Evolutionary conservation across 176 grass and related monocot genomes (phyloP).

Genomic region (Melocanna baccifera): DNA sequence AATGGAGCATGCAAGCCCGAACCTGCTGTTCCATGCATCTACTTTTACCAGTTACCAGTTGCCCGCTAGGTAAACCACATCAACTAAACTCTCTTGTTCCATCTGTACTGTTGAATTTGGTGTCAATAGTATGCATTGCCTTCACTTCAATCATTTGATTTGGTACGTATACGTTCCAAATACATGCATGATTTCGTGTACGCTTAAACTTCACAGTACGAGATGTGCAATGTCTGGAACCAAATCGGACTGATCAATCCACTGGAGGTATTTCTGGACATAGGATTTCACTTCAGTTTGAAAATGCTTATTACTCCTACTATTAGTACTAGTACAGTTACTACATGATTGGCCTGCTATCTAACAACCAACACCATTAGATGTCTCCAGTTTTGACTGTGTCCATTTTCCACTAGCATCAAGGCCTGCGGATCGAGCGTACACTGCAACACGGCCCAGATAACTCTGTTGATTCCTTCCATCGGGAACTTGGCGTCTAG

Average conservation of each 20-base stretch:
- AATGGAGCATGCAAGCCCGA: not conserved
- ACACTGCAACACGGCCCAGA: constrained; percentile 6
- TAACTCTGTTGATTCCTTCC: not conserved
- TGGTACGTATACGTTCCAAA: not conserved
- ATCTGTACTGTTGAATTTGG: no score
- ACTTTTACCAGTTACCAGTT: not conserved
- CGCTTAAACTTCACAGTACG: no score
- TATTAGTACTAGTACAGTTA: not conserved
- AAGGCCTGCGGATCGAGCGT: not conserved
- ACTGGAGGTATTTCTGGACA: not conserved
- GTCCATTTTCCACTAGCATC: not conserved
- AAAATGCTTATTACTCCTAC: not conserved
- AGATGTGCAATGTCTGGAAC: not conserved
- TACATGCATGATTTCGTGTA: not conserved
- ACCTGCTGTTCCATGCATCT: not conserved
- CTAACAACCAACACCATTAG: not conserved
- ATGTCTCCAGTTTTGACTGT: not conserved
- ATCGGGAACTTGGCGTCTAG: constrained; percentile 11
- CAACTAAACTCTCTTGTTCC: not conserved
- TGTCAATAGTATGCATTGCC: not conserved
- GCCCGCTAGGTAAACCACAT: not conserved
- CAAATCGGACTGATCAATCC: not conserved
- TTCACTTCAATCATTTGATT: not conserved
- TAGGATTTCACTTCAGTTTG: not conserved
- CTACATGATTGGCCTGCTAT: not conserved